Percentiles rank a stretch among this genome's conserved stretches.
Evolutionary conservation across 208 protist species (phyloP).

Genomic region (Leishmania arabica): DNA sequence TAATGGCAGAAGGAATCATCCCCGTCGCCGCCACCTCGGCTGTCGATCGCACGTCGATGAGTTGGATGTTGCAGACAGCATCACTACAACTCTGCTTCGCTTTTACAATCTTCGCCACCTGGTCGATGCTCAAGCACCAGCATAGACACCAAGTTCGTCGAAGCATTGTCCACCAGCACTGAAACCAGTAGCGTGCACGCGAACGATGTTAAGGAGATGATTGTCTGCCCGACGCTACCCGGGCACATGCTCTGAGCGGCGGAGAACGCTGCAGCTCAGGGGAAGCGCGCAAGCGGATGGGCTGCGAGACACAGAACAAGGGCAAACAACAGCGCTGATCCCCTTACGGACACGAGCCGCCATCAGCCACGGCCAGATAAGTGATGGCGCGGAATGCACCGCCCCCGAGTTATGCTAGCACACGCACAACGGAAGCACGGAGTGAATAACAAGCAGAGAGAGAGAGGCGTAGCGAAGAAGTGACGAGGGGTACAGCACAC

Average conservation of each 20-base stretch:
- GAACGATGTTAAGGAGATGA: background rate
- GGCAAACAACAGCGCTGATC: background rate
- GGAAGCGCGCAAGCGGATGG: background rate
- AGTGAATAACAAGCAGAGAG: background rate
- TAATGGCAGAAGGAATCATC: conserved; percentile 70
- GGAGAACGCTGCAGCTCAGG: background rate
- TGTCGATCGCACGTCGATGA: conserved; percentile 81
- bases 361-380: background rate
- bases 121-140: conserved; percentile 51
- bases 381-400: too few relatives aligned
- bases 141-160: conserved; percentile 6
- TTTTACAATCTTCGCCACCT: conserved; percentile 63
- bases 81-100: conserved; percentile 39
- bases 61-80: conserved; percentile 34
- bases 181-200: conserved; percentile 1
- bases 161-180: conserved; percentile 19
- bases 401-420: background rate
- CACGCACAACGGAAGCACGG: background rate
- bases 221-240: background rate
- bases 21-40: conserved; percentile 66
- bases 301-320: background rate
- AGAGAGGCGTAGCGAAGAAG: conserved; percentile 1
- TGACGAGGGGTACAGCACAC: conserved; percentile 9
- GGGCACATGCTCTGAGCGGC: background rate
- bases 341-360: background rate